Evolutionary conservation across 768 basidiomycete species (phyloP).

Genomic region (Termitomyces sp.): DNA sequence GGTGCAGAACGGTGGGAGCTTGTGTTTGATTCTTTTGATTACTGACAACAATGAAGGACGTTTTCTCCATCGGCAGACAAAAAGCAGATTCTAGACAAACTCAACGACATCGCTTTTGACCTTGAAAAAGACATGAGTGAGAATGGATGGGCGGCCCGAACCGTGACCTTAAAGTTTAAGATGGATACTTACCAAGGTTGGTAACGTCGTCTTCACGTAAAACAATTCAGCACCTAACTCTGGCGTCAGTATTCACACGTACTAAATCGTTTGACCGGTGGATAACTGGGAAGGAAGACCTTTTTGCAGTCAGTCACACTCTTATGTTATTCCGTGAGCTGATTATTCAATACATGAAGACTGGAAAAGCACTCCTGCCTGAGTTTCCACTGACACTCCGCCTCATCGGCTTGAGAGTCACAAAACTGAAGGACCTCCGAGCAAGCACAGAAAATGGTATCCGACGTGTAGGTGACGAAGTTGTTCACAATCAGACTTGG

Average conservation of each 20-base stretch:
- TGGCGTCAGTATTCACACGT: conserved; percentile 61
- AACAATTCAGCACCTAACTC: not conserved
- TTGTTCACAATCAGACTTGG: not conserved
- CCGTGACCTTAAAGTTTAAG: conserved; percentile 91
- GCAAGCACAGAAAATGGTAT: conserved; percentile 50
- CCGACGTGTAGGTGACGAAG: conserved; percentile 49
- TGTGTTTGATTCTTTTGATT: not conserved
- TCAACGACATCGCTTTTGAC: conserved; percentile 77
- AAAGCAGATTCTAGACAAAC: conserved; percentile 63
- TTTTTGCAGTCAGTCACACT: conserved; percentile 54
- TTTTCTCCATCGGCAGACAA: conserved; percentile 65
- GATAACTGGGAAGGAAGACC: conserved; percentile 74
- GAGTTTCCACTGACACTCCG: conserved; percentile 78
- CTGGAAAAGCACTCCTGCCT: conserved; percentile 73
- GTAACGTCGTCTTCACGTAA: not conserved
- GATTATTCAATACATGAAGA: conserved; percentile 29
- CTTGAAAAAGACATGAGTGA: conserved; percentile 75
- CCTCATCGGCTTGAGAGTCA: conserved; percentile 83
- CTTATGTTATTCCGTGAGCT: not conserved
- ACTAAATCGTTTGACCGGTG: conserved; percentile 75
- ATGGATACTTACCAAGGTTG: conserved; percentile 82
- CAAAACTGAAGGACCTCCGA: conserved; percentile 81
- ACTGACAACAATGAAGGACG: conserved; percentile 42
- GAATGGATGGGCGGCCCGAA: conserved; percentile 82
- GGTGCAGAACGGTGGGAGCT: conserved; percentile 73